Percentiles rank a stretch among this genome's conserved stretches.
Evolutionary conservation across 2,329 filamentous ascomycete species (phyloP).

Genomic region (Sarocladium strictum): DNA sequence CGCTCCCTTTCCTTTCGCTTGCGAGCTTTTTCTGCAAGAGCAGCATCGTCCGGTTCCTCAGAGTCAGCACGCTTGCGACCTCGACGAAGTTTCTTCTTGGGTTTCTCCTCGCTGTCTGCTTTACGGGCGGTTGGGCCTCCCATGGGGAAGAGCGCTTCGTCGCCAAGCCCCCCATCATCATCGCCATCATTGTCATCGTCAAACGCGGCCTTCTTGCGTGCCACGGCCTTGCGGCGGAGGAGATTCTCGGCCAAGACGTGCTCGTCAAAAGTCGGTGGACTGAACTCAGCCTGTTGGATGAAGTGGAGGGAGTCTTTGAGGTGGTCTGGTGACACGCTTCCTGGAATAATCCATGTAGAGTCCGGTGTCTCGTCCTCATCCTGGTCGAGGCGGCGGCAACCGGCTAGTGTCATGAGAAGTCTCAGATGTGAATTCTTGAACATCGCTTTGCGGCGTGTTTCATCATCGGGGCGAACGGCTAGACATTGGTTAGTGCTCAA

Average conservation of each 20-base stretch:
- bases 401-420: slow-evolving; percentile 72
- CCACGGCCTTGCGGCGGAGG: slow-evolving; percentile 63
- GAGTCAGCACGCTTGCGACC: slow-evolving; percentile 41
- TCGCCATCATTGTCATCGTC: slow-evolving; percentile 65
- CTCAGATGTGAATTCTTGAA: slow-evolving; percentile 87
- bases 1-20: slow-evolving; percentile 60
- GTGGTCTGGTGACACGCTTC: slow-evolving; percentile 54
- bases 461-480: slow-evolving; percentile 59
- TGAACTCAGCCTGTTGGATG: slow-evolving; percentile 74
- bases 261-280: slow-evolving; percentile 71
- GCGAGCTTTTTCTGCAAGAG: slow-evolving; percentile 57
- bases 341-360: slow-evolving; percentile 72
- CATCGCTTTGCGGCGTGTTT: slow-evolving; percentile 64
- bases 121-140: slow-evolving; percentile 58
- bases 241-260: slow-evolving; percentile 69
- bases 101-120: slow-evolving; percentile 51
- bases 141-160: slow-evolving; percentile 60
- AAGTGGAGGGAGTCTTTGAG: slow-evolving; percentile 64
- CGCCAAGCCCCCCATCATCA: slow-evolving; percentile 29
- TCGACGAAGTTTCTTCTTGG: slow-evolving; percentile 35
- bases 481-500: slow-evolving; percentile 21
- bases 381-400: slow-evolving; percentile 54
- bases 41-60: slow-evolving; percentile 51
- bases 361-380: slow-evolving; percentile 64
- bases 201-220: slow-evolving; percentile 53